These are phyloP conservation scores for Cornus controversa DNA, from an alignment of 148 eudicot species.

Conservation along the genomic window DNA sequence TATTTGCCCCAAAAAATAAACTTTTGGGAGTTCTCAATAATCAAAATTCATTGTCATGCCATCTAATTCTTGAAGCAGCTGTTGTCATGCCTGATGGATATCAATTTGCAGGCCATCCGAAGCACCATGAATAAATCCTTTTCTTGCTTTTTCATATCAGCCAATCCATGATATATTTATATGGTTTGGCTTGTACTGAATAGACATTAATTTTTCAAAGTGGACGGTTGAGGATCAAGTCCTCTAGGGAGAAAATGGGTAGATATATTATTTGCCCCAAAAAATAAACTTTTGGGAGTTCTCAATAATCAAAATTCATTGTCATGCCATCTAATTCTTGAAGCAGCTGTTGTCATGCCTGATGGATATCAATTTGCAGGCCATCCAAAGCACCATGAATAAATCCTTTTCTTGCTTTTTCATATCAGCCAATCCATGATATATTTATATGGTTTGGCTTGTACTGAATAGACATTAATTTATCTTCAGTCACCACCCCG, in stretches of 20 bases:
- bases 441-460: background rate
- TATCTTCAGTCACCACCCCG: too few species aligned
- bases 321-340: background rate
- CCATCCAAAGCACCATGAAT: background rate
- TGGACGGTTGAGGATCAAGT: too few species aligned
- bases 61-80: background rate
- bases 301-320: background rate
- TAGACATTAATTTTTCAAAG: too few species aligned
- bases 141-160: background rate
- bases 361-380: background rate
- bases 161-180: too few species aligned
- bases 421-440: background rate
- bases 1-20: too few species aligned
- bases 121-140: background rate
- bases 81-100: background rate
- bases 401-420: background rate
- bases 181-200: too few species aligned
- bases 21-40: background rate
- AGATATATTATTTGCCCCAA: too few species aligned
- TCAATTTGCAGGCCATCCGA: background rate
- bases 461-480: too few species aligned
- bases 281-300: background rate
- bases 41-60: background rate
- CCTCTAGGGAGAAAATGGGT: too few species aligned
- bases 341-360: background rate